phyloP scores from a whole-genome alignment of 768 basidiomycete genomes.

The Kwoniella sp. region DNA sequence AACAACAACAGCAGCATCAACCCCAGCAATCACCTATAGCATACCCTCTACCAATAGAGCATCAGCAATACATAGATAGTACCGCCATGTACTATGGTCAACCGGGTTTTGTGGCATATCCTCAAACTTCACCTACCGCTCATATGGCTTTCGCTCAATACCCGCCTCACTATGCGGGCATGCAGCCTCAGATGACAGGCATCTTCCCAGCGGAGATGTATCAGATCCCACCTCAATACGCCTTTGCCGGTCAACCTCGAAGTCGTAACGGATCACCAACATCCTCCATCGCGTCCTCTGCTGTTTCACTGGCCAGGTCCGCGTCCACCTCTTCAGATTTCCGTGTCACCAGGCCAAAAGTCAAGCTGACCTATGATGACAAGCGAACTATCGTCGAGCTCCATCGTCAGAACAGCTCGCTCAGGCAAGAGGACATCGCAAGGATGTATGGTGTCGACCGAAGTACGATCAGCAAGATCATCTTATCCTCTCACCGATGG shows the following conservation, averaged over 20 bases:
- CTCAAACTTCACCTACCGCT: slow-evolving; percentile 7
- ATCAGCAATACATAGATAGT: slow-evolving; percentile 30
- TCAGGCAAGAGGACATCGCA: slow-evolving; percentile 55
- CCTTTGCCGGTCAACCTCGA: slow-evolving; percentile 34
- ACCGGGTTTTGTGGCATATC: slow-evolving; percentile 2
- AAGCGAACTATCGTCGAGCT: slow-evolving; percentile 53
- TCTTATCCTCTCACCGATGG: slow-evolving; percentile 51
- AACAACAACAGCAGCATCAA: slow-evolving; percentile 2
- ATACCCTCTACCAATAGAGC: slow-evolving; percentile 26
- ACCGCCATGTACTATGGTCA: slow-evolving; percentile 25
- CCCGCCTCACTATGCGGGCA: slow-evolving; percentile 24
- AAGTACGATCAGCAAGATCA: slow-evolving; percentile 54
- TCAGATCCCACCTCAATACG: slow-evolving; percentile 17
- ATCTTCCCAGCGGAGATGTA: slow-evolving; percentile 16
- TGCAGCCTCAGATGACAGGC: slow-evolving; percentile 21
- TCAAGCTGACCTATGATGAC: slow-evolving; percentile 54
- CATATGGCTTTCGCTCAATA: slow-evolving; percentile 15
- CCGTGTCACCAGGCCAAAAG: slow-evolving; percentile 41
- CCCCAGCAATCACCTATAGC: slow-evolving; percentile 7
- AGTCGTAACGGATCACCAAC: slow-evolving; percentile 40
- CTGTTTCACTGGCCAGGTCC: slow-evolving; percentile 31
- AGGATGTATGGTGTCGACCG: slow-evolving; percentile 53
- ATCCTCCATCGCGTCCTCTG: slow-evolving; percentile 34
- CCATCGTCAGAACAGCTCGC: slow-evolving; percentile 43
- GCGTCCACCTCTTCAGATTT: slow-evolving; percentile 39